phyloP scores from a whole-genome alignment of 2,329 filamentous ascomycete genomes.

The Lecanicillium sp. region DNA sequence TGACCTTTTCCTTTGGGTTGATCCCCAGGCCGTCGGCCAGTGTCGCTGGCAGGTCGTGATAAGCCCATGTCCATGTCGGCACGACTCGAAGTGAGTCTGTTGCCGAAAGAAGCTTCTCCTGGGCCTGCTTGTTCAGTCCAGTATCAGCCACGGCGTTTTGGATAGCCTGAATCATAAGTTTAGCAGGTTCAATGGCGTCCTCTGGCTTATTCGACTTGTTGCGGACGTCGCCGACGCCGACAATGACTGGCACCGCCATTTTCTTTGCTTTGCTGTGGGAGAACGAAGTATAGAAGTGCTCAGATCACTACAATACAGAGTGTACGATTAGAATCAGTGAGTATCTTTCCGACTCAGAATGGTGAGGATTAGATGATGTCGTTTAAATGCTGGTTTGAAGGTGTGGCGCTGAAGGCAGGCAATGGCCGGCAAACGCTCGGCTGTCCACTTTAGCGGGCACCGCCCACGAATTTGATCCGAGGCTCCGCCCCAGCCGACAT shows the following conservation, averaged over 20 bases:
- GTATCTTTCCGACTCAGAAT: no score
- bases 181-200: slow-evolving; percentile 50
- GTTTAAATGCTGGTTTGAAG: no score
- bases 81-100: slow-evolving; percentile 55
- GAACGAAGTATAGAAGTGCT: background rate
- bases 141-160: slow-evolving; percentile 41
- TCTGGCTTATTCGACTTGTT: slow-evolving; percentile 39
- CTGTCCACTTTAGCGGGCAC: no score
- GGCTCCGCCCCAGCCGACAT: slow-evolving; percentile 1
- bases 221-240: slow-evolving; percentile 55
- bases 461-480: slow-evolving; percentile 3
- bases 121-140: slow-evolving; percentile 15
- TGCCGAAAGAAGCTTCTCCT: slow-evolving; percentile 26
- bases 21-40: slow-evolving; percentile 42
- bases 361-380: no score
- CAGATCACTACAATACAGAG: background rate
- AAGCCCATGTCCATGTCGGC: slow-evolving; percentile 59
- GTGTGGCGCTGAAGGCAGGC: no score
- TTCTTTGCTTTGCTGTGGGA: no score
- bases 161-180: slow-evolving; percentile 52
- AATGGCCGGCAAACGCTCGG: no score
- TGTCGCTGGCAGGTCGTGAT: slow-evolving; percentile 48
- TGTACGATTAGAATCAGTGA: no score
- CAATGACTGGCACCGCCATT: slow-evolving; percentile 40
- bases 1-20: slow-evolving; percentile 36